These are phyloP conservation scores for Boletus sp. DNA, from an alignment of 1,284 basidiomycete genomes.

Conservation along the genomic window DNA sequence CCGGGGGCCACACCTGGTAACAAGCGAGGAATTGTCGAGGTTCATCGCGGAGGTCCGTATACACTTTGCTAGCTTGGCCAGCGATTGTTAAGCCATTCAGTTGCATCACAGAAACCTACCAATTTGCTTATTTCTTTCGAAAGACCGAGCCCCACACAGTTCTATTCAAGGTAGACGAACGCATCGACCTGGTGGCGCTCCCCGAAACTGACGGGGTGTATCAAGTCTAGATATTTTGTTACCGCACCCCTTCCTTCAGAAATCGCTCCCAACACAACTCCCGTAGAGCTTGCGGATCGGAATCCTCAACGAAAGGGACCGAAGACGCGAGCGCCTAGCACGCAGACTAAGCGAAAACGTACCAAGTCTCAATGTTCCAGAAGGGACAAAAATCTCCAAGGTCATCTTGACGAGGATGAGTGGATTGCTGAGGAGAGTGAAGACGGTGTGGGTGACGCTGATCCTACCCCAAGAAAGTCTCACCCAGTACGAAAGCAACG, in stretches of 20 bases:
- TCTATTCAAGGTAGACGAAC: slow-evolving; percentile 61
- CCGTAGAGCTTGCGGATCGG: slow-evolving; percentile 1
- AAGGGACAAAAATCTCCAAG: slow-evolving; percentile 40
- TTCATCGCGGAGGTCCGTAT: slow-evolving; percentile 69
- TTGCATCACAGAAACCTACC: slow-evolving; percentile 61
- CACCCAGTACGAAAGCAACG: slow-evolving; percentile 36
- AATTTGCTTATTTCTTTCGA: slow-evolving; percentile 82
- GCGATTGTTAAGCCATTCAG: slow-evolving; percentile 1
- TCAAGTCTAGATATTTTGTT: slow-evolving; percentile 58
- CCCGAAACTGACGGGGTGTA: slow-evolving; percentile 20
- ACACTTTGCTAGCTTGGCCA: not conserved
- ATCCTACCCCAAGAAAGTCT: slow-evolving; percentile 13
- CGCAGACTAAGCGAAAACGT: slow-evolving; percentile 45
- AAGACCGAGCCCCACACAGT: slow-evolving; percentile 74
- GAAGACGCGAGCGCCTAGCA: slow-evolving; percentile 15
- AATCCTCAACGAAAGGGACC: slow-evolving; percentile 30
- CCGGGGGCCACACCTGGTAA: slow-evolving; percentile 45
- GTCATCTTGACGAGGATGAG: slow-evolving; percentile 34
- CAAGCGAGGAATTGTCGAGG: slow-evolving; percentile 69
- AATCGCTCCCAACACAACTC: slow-evolving; percentile 4
- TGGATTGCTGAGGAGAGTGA: slow-evolving; percentile 30
- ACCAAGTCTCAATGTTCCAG: slow-evolving; percentile 49
- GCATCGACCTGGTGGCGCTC: not conserved
- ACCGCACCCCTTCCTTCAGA: slow-evolving; percentile 43
- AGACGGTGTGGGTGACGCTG: slow-evolving; percentile 21